phyloP scores from a whole-genome alignment of 768 basidiomycete genomes.

The Kwoniella heveanensis region DNA sequence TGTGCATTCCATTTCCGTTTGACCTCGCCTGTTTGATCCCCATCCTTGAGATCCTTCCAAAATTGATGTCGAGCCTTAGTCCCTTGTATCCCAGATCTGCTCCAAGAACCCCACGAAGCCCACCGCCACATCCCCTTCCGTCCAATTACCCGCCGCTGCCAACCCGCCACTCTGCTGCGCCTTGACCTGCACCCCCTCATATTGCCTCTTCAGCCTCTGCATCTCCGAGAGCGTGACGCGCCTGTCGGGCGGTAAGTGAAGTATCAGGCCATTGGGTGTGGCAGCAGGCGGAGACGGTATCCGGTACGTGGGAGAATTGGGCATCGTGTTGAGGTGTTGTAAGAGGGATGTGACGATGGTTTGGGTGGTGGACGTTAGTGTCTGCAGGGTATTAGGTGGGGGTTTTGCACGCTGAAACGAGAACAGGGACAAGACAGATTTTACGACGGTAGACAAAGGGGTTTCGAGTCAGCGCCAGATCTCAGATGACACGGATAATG shows the following conservation, averaged over 20 bases:
- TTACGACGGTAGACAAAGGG: not conserved
- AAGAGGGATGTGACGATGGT: constrained; percentile 73
- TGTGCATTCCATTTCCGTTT: too few species aligned
- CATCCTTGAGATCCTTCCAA: too few species aligned
- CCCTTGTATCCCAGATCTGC: constrained; percentile 47
- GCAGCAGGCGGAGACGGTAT: constrained; percentile 60
- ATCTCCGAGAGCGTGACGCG: constrained; percentile 80
- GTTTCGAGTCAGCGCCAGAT: too few species aligned
- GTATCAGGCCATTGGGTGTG: constrained; percentile 46
- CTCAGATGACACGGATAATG: too few species aligned
- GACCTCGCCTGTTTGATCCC: too few species aligned
- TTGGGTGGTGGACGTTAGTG: constrained; percentile 76
- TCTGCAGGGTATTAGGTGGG: constrained; percentile 81
- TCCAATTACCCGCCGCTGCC: constrained; percentile 45
- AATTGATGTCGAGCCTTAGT: too few species aligned
- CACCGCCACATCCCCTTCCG: constrained; percentile 49
- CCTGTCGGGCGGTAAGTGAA: constrained; percentile 68
- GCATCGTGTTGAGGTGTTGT: constrained; percentile 62
- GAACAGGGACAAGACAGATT: too few species aligned
- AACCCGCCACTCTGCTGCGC: constrained; percentile 58
- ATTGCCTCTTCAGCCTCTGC: constrained; percentile 87
- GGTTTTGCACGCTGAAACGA: constrained; percentile 69
- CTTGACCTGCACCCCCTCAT: constrained; percentile 84
- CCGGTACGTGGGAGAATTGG: constrained; percentile 62
- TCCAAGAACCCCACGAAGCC: constrained; percentile 58